Conservation (phyloP, 2,329 filamentous ascomycete genomes). For the Diatrype stigma region DNA sequence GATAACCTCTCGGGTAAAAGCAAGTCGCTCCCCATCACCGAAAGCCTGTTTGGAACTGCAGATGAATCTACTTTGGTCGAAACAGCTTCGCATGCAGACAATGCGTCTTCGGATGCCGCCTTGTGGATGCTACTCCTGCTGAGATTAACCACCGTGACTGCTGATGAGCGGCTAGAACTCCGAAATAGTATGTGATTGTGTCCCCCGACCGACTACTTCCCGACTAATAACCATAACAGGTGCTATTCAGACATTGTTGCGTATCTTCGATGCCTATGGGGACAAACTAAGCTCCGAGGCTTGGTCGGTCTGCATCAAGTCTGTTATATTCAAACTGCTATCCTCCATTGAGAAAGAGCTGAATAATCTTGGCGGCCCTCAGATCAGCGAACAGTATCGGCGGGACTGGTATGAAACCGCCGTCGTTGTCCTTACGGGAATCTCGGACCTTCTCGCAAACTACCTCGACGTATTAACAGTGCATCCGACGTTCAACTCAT, state of each 20-base stretch:
- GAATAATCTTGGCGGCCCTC: slow-evolving; percentile 31
- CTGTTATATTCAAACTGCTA: slow-evolving; percentile 75
- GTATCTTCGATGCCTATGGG: slow-evolving; percentile 89
- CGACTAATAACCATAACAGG: slow-evolving; percentile 40
- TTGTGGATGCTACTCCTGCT: slow-evolving; percentile 76
- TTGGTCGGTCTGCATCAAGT: slow-evolving; percentile 79
- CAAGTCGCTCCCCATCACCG: slow-evolving; percentile 53
- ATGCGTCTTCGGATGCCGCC: slow-evolving; percentile 62
- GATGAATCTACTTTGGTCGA: slow-evolving; percentile 54
- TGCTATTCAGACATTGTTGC: slow-evolving; percentile 83
- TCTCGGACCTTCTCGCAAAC: slow-evolving; percentile 68
- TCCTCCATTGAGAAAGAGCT: slow-evolving; percentile 62
- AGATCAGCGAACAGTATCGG: slow-evolving; percentile 37
- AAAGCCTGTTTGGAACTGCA: slow-evolving; percentile 49
- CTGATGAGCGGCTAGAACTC: slow-evolving; percentile 68
- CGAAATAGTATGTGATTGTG: slow-evolving; percentile 58
- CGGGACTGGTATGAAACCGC: slow-evolving; percentile 71
- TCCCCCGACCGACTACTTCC: slow-evolving; percentile 20
- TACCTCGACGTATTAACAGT: slow-evolving; percentile 70
- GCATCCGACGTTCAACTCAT: slow-evolving; percentile 61
- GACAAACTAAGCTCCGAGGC: slow-evolving; percentile 72
- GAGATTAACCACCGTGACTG: slow-evolving; percentile 66
- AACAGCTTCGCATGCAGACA: slow-evolving; percentile 55
- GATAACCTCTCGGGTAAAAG: slow-evolving; percentile 71
- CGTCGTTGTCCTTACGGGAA: slow-evolving; percentile 68